phyloP scores from a whole-genome alignment of 1,139 yeast genomes.

The Yarrowia galli region DNA sequence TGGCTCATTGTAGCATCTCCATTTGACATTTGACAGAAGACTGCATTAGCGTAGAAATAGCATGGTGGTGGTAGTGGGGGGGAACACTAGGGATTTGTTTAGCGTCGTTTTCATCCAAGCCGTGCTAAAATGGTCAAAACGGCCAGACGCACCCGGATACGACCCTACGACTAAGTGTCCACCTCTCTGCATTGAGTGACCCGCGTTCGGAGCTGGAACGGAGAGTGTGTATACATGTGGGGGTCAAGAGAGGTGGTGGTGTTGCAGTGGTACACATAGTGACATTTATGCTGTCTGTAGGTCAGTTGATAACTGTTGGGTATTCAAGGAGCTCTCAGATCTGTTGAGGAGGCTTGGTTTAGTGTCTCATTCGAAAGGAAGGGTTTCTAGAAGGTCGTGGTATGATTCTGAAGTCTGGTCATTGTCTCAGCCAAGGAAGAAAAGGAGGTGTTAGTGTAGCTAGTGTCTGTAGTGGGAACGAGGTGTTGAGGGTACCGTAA shows the following conservation, averaged over 20 bases:
- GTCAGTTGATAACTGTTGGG: no score
- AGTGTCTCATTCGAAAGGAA: no score
- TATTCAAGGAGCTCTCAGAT: background rate
- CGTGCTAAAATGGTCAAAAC: slow-evolving; percentile 1
- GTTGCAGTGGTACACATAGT: background rate
- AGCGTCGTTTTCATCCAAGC: background rate
- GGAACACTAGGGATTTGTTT: background rate
- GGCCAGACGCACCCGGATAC: background rate
- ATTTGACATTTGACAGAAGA: background rate
- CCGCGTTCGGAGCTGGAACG: background rate
- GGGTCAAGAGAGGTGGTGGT: background rate
- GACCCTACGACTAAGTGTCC: background rate
- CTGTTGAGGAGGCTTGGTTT: background rate
- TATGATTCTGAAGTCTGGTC: no score
- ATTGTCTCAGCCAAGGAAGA: no score
- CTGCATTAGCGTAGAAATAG: background rate
- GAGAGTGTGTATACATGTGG: no score
- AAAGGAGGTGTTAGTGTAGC: background rate
- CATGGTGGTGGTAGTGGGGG: background rate
- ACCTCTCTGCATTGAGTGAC: background rate
- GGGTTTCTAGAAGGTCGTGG: no score
- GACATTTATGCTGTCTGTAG: no score
- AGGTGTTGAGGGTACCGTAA: no score
- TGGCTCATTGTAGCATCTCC: no score
- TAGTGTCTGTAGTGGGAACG: background rate